phyloP scores from a whole-genome alignment of 768 basidiomycete genomes.

The Suillus tomentosus region DNA sequence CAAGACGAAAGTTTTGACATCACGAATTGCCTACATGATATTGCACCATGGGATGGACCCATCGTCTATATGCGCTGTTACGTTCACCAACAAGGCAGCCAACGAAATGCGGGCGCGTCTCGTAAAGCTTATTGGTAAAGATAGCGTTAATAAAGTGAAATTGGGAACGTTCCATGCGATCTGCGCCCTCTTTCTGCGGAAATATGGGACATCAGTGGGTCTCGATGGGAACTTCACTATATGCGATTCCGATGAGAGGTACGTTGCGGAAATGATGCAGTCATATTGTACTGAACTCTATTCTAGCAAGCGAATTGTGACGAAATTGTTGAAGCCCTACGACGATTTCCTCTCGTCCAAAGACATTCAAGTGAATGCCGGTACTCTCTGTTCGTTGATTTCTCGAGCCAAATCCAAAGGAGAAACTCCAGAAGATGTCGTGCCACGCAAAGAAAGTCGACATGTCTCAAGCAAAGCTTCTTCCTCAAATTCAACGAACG shows the following conservation, averaged over 20 bases:
- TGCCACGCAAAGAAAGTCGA: conserved; percentile 17
- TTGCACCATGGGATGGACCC: conserved; percentile 51
- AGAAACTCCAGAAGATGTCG: conserved; percentile 50
- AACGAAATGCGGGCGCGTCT: conserved; percentile 82
- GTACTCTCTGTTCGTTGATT: conserved; percentile 57
- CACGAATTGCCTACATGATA: conserved; percentile 69
- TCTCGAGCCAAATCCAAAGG: conserved; percentile 73
- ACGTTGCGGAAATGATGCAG: conserved; percentile 2
- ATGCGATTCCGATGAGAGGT: conserved; percentile 83
- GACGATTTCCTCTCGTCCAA: conserved; percentile 46
- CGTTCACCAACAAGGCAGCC: conserved; percentile 90
- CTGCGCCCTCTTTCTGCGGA: conserved; percentile 72
- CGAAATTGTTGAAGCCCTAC: conserved; percentile 57
- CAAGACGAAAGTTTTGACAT: conserved; percentile 71
- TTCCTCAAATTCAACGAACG: conserved; percentile 2
- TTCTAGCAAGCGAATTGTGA: conserved; percentile 67
- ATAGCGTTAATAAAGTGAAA: conserved; percentile 52
- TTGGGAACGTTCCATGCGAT: conserved; percentile 82
- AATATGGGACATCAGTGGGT: conserved; percentile 57
- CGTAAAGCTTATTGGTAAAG: conserved; percentile 63
- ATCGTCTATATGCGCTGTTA: conserved; percentile 73
- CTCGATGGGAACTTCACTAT: conserved; percentile 78
- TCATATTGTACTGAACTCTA: conserved; percentile 10
- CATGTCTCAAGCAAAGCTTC: conserved; percentile 11
- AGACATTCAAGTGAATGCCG: conserved; percentile 56